Base-by-base conservation (phyloP, 2,329 filamentous ascomycete species). In the Claviceps maximensis region DNA sequence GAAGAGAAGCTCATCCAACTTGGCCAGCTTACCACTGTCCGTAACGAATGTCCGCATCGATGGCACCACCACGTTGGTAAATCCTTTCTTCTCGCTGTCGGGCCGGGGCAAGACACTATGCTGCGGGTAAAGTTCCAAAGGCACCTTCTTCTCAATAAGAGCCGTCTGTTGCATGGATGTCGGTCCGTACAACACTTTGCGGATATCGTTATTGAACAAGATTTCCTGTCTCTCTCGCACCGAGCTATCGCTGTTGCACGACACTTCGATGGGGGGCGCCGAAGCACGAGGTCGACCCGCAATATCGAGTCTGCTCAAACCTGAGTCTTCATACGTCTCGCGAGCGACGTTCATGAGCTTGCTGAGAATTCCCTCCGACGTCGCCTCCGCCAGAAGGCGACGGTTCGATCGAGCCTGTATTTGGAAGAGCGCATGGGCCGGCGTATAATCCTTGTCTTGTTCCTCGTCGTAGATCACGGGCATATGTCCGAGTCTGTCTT, bases 41-140 rank as follows among this genome's bases (percentile, higher is more conserved):
- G 91, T 97, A 55, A 98, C 93, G 64, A 98, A 98, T 60, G 90
- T 89, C 49, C 83, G 86, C 93, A 98, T 98, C 12, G 90, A 96
- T 0, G 93, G 93, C 36, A 96, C 90, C 50, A 84, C 79, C 57
- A 98, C 94, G 65, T 91, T 87, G 50, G 87, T 96, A 70, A 90
- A 97, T 25, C 87, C 82, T 58, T 83, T 80, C 74, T 89, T 91
- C 63, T 86, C 80, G 47, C 87, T 89, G 56, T 87, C 83, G 0
- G 93, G 90, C 38, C 77, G 72, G 2, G 93, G 90, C 1, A 97
- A 74, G 68, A 90, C 74, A 58, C 80, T 74, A 13, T 71, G 72
- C 1, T 77, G 65, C 1, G 89, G 86, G 61, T 84, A 83, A 38
- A 77, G 70, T 25, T 78, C 74, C 15, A 81, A 72, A 5, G 88